Evolutionary conservation across 345 rosid species (phyloP), one percentile per base, ranked within the genome.

Genomic region (Turritis glabra): DNA sequence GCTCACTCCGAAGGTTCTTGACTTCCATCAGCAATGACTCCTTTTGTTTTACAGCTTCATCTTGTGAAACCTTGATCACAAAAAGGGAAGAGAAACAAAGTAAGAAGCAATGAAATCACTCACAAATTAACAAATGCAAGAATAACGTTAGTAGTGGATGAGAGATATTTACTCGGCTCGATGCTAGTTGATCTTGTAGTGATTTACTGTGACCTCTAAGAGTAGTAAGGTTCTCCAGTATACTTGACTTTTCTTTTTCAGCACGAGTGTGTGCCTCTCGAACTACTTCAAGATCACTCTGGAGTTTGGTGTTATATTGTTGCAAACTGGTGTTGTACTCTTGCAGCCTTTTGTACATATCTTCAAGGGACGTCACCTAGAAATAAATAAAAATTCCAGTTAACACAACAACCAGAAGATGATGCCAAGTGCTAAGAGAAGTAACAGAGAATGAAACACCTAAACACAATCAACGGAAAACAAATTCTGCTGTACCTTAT

Each of bases 311-410:
- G 68, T 87, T 95, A 77, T 89, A 90, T 72, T 88, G 97, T 51
- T 89, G 99, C 64, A 95, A 80, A 78, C 88, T 90, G 26, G 84
- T 78, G 78, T 92, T 88, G 78, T 95, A 95, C 77, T 89, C 98
- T 76, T 92, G 96, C 74, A 84, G 63, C 67, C 89, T 87, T 78
- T 88, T 95, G 83, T 85, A 84, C 82, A 80, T 86, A 63, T 88
- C 91, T 40, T 89, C 94, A 41, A 85, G 86, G 17, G 92, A 80
- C n/a, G 53, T 66, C 38, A 80, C 86, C 99, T 92, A 81, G 55
- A 82, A 29, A 67, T 41, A 8, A 12, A 60, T 8, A 15, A 56
- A 8, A 44, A 33, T 44, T 44, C 38, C 65, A n/a, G 3, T 67
- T 30, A 67, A 37, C 12, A 54, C 18, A 52, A 52, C 30, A 44